Evolutionary conservation across 2,329 filamentous ascomycete species (phyloP).

Genomic region (Dactylellina haptotyla): DNA sequence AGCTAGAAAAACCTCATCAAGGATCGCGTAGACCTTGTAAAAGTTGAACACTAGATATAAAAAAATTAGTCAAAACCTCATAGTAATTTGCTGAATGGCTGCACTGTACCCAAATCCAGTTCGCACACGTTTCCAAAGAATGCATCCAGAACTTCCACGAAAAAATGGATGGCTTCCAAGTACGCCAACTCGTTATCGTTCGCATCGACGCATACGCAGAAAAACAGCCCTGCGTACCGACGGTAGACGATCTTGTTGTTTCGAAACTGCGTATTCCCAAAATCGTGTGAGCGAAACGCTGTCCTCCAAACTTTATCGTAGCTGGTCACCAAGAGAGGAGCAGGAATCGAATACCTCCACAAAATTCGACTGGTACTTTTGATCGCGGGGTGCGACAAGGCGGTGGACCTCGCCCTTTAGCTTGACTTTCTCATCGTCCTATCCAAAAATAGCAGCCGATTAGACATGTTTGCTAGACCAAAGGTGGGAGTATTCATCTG

Average conservation of each 20-base stretch:
- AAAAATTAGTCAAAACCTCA: background rate
- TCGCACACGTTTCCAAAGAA: slow-evolving; percentile 99
- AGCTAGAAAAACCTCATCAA: slow-evolving; percentile 96
- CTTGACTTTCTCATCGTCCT: slow-evolving; percentile 98
- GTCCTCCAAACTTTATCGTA: background rate
- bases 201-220: slow-evolving; percentile 98
- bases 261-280: slow-evolving; percentile 67
- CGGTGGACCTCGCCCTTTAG: slow-evolving; percentile 99
- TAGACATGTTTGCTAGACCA: background rate
- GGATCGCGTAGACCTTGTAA: slow-evolving; percentile 90
- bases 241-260: slow-evolving; percentile 98
- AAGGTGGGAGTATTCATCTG: background rate
- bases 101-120: slow-evolving; percentile 74
- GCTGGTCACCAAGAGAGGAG: background rate
- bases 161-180: slow-evolving; percentile 98
- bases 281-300: background rate
- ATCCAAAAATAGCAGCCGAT: background rate
- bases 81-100: slow-evolving; percentile 62
- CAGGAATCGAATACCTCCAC: slow-evolving; percentile 74
- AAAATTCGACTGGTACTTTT: slow-evolving; percentile 99
- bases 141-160: slow-evolving; percentile 96
- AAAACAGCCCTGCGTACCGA: slow-evolving; percentile 96
- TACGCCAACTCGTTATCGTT: slow-evolving; percentile 99
- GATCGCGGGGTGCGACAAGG: slow-evolving; percentile 94
- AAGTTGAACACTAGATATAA: slow-evolving; percentile 73